phyloP scores from a whole-genome alignment of 371 early-diverging fungal genomes.

The Mucor saturninus region DNA sequence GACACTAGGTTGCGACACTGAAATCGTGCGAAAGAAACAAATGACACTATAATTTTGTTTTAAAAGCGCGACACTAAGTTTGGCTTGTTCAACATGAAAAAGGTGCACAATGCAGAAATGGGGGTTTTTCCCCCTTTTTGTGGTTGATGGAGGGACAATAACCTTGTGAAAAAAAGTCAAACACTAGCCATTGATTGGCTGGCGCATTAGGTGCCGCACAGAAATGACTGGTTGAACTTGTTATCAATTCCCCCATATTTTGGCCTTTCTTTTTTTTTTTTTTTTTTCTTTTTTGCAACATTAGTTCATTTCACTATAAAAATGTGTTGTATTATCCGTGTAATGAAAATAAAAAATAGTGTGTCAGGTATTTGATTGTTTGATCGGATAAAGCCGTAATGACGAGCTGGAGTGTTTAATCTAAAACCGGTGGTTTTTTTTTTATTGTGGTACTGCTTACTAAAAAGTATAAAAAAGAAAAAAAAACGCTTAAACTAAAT shows the following conservation, averaged over 20 bases:
- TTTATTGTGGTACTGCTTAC: constrained; percentile 4
- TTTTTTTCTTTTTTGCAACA: too few relatives aligned
- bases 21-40: too few relatives aligned
- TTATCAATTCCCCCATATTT: constrained; percentile 18
- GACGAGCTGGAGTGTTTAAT: not conserved
- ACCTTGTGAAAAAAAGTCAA: not conserved
- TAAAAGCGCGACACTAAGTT: too few relatives aligned
- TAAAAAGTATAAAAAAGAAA: not conserved
- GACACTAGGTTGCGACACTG: too few relatives aligned
- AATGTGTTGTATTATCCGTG: too few relatives aligned
- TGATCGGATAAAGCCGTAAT: constrained; percentile 13
- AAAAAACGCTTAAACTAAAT: not conserved
- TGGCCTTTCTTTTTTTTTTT: not conserved
- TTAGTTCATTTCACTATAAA: too few relatives aligned
- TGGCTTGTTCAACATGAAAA: too few relatives aligned
- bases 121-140: not conserved
- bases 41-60: too few relatives aligned
- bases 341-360: not conserved
- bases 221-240: not conserved
- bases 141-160: not conserved
- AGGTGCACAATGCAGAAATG: not conserved
- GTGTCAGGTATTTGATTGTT: too few relatives aligned
- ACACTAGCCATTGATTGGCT: constrained; percentile 4
- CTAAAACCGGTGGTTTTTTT: constrained; percentile 15
- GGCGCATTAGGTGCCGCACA: not conserved